These are phyloP conservation scores for Lichenothelia convexa DNA, from an alignment of 495 filamentous ascomycete species.

Conservation along the genomic window DNA sequence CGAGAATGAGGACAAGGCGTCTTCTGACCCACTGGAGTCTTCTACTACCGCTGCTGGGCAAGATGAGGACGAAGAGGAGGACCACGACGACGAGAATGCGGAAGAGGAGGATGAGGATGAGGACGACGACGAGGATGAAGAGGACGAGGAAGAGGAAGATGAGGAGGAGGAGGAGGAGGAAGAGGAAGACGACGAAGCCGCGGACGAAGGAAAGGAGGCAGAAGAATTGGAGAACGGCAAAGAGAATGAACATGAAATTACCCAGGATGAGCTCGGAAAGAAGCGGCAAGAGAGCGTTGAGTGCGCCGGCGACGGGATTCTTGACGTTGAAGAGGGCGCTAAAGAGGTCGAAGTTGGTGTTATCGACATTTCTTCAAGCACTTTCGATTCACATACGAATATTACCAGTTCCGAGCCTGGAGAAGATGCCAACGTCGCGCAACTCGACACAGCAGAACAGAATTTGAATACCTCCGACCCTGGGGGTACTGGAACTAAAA, in stretches of 20 bases:
- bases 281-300: too few relatives aligned
- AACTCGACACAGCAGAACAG: not conserved
- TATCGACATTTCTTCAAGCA: too few relatives aligned
- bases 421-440: not conserved
- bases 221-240: constrained; percentile 11
- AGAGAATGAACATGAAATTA: too few relatives aligned
- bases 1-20: too few relatives aligned
- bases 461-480: too few relatives aligned
- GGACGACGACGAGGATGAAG: constrained; percentile 35
- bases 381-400: too few relatives aligned
- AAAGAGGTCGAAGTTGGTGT: not conserved
- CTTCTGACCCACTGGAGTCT: too few relatives aligned
- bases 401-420: too few relatives aligned
- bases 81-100: constrained; percentile 13
- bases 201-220: constrained; percentile 6
- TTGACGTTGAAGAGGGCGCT: not conserved
- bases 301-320: too few relatives aligned
- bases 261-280: too few relatives aligned
- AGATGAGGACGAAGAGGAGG: constrained; percentile 33
- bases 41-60: constrained; percentile 20
- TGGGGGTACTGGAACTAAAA: too few relatives aligned
- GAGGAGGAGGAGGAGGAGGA: constrained; percentile 7
- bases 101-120: constrained; percentile 29
- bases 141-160: constrained; percentile 24
- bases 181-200: constrained; percentile 1